These are phyloP conservation scores for Evernia prunastri DNA, from an alignment of 495 filamentous ascomycete species.

Conservation along the genomic window DNA sequence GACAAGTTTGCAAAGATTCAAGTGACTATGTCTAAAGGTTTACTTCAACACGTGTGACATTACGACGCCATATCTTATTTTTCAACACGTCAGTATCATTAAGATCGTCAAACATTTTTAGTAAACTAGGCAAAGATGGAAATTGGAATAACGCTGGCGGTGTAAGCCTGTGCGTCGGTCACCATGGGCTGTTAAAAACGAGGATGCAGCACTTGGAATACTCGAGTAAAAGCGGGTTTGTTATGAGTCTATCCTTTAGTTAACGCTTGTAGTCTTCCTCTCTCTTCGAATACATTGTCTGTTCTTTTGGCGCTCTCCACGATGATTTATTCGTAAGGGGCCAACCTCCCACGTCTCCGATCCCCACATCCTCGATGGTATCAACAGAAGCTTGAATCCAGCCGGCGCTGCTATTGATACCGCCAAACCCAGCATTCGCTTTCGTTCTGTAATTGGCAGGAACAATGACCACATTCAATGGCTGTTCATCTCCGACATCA, in stretches of 20 bases:
- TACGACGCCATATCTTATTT: too few species aligned
- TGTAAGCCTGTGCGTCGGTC: too few species aligned
- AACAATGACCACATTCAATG: not conserved
- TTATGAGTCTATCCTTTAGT: not conserved
- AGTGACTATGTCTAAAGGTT: too few species aligned
- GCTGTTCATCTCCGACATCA: not conserved
- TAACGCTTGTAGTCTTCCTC: too few species aligned
- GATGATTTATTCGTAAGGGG: not conserved
- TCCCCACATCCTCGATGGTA: not conserved
- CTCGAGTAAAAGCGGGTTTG: not conserved
- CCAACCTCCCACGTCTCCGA: not conserved
- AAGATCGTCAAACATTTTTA: too few species aligned
- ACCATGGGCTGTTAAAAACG: too few species aligned
- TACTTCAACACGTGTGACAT: too few species aligned
- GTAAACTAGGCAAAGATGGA: too few species aligned
- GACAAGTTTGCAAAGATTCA: too few species aligned
- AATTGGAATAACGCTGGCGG: too few species aligned
- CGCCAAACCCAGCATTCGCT: not conserved
- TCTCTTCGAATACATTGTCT: not conserved
- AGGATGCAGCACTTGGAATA: not conserved
- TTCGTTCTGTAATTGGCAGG: not conserved
- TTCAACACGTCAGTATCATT: too few species aligned
- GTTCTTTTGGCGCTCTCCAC: not conserved
- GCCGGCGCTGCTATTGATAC: not conserved
- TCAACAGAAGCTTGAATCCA: not conserved